phyloP scores from a whole-genome alignment of 2,329 filamentous ascomycete genomes.

The Thielaviopsis populi region DNA sequence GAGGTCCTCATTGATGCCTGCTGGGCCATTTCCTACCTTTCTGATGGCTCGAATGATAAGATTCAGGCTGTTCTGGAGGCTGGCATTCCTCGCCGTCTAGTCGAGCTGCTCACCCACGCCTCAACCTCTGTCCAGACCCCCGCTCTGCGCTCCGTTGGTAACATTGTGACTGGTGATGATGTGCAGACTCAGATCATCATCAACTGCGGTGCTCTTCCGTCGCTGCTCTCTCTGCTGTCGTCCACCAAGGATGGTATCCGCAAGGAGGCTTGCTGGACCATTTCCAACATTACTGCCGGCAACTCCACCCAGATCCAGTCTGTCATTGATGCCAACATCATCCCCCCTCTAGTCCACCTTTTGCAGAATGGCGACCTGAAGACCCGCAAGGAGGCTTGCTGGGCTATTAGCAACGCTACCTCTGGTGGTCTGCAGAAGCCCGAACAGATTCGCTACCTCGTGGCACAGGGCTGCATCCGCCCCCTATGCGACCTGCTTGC shows the following conservation, averaged over 20 bases:
- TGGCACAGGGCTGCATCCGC: slow-evolving; percentile 88
- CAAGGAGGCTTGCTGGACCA: slow-evolving; percentile 99
- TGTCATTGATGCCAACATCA: slow-evolving; percentile 92
- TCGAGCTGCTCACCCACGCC: slow-evolving; percentile 94
- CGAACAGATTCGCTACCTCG: slow-evolving; percentile 92
- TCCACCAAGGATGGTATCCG: slow-evolving; percentile 97
- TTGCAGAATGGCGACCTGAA: slow-evolving; percentile 96
- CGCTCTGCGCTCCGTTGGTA: slow-evolving; percentile 89
- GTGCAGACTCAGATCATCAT: slow-evolving; percentile 99
- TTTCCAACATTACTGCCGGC: slow-evolving; percentile 95
- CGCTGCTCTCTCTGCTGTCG: slow-evolving; percentile 82
- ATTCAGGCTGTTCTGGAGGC: slow-evolving; percentile 98
- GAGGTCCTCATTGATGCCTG: slow-evolving; percentile 97
- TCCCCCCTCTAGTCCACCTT: slow-evolving; percentile 88
- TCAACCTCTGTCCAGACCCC: slow-evolving; percentile 97
- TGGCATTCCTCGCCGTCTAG: slow-evolving; percentile 86
- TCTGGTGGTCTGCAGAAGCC: slow-evolving; percentile 96
- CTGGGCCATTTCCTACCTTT: slow-evolving; percentile 98
- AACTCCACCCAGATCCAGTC: slow-evolving; percentile 97
- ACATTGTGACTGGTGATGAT: slow-evolving; percentile 97
- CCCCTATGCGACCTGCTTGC: slow-evolving; percentile 86
- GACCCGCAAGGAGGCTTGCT: slow-evolving; percentile 98
- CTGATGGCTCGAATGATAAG: slow-evolving; percentile 96
- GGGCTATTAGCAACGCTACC: slow-evolving; percentile 97
- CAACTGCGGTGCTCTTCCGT: slow-evolving; percentile 87